Evolutionary conservation across 2,329 filamentous ascomycete genomes (phyloP).

Genomic region (Huntiella moniliformis): DNA sequence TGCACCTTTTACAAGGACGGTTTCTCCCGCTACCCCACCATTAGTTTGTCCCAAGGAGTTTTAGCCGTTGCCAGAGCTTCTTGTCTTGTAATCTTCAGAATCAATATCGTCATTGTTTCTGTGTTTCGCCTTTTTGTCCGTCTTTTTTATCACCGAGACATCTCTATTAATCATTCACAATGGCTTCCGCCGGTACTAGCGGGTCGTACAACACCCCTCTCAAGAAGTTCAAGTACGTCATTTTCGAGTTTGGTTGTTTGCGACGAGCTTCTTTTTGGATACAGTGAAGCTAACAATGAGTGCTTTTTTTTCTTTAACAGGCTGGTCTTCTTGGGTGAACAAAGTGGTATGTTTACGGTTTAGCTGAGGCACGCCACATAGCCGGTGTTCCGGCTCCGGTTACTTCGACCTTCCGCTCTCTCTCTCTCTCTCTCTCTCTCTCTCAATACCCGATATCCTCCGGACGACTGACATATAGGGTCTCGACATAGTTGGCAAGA

Average conservation of each 20-base stretch:
- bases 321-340: constrained; percentile 92
- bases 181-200: constrained; percentile 56
- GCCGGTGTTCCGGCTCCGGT: neutral
- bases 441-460: too few species aligned
- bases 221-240: constrained; percentile 94
- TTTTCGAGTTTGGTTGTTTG: neutral
- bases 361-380: neutral
- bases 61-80: too few species aligned
- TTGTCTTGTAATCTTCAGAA: too few species aligned
- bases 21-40: too few species aligned
- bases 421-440: too few species aligned
- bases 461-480: neutral
- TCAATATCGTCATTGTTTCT: too few species aligned
- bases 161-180: constrained; percentile 25
- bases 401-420: too few species aligned
- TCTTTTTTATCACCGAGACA: too few species aligned
- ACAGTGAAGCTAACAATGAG: neutral
- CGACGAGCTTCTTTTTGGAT: neutral
- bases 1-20: too few species aligned
- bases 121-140: too few species aligned
- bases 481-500: constrained; percentile 65
- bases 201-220: constrained; percentile 95
- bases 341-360: constrained; percentile 56
- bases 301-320: constrained; percentile 25
- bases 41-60: too few species aligned